Percentiles rank a stretch among this genome's conserved stretches.
phyloP scores from a whole-genome alignment of 129 eudicot genomes.

The Escallonia rubra region DNA sequence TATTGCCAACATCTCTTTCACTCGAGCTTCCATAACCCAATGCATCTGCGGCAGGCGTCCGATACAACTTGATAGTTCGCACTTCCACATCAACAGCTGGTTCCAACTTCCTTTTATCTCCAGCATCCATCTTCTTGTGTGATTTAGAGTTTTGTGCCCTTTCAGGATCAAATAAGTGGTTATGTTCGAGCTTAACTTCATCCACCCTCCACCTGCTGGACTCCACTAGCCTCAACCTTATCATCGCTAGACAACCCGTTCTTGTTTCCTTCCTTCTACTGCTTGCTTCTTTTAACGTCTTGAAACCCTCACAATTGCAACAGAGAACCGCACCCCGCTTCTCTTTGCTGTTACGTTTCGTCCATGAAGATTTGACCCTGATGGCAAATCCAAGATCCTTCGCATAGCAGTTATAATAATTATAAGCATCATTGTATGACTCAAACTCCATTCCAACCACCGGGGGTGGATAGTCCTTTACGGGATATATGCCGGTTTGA shows the following conservation, averaged over 20 bases:
- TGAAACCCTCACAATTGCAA: conserved; percentile 94
- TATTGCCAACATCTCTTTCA: conserved; percentile 37
- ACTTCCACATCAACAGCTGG: conserved; percentile 60
- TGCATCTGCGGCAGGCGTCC: conserved; percentile 47
- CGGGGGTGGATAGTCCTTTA: conserved; percentile 39
- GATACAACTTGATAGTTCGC: conserved; percentile 69
- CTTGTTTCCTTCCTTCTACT: conserved; percentile 82
- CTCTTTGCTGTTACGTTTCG: conserved; percentile 88
- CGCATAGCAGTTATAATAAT: conserved; percentile 58
- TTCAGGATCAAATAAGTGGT: conserved; percentile 76
- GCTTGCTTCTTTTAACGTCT: conserved; percentile 70
- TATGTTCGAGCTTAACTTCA: conserved; percentile 82
- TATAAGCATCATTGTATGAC: conserved; percentile 72
- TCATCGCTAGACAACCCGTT: conserved; percentile 86
- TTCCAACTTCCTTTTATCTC: conserved; percentile 51
- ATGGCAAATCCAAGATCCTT: conserved; percentile 70
- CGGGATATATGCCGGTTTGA: conserved; percentile 19
- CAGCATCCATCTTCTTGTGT: conserved; percentile 59
- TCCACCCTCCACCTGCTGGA: conserved; percentile 78
- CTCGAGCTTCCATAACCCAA: conserved; percentile 42
- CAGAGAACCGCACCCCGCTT: conserved; percentile 89
- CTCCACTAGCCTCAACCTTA: conserved; percentile 68
- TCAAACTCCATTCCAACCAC: conserved; percentile 76
- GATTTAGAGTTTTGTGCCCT: conserved; percentile 73
- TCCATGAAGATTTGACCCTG: conserved; percentile 90